Base-by-base conservation (phyloP, 495 filamentous ascomycete genomes). In the Aspergillus leporis region DNA sequence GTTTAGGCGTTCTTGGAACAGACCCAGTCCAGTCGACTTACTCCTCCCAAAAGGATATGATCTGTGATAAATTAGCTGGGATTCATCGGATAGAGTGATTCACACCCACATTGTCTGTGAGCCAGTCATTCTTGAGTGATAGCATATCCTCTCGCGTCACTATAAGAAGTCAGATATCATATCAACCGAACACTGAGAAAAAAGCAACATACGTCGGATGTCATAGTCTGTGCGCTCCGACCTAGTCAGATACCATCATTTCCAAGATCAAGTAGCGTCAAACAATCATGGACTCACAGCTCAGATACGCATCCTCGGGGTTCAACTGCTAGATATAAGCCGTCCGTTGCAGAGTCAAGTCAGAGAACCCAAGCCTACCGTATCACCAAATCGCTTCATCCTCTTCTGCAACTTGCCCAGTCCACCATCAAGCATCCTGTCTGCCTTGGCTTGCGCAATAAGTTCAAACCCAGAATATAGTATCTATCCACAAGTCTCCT, bases 21-120 rank as follows among this genome's bases (percentile, higher is more conserved):
- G 43, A 57, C 40, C 46, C 28, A 53, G 31, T 23, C 46, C 28
- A 53, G 31, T 23, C 5, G 43, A 78, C 85, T 74, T 86, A 97
- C 85, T 97, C 94, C 82, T 97, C 90, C 93, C 94, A 98, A 70
- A 98, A 98, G 52, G 92, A 89, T 50, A 98, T 98, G 50, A 80
- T 68, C 77, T 80, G 60, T 58, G 49, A 64, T 40, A 55, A 50
- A 28, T 70, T 60, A 66, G 55, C 40, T 30, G 45, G 36, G 56
- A 41, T 48, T 22, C 10, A 58, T 47, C 22, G 16, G 21, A 22
- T 13, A 51, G 22, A 14, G 30, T 19, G 54, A n/a, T 41, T n/a
- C 21, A 51, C 58, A 74, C 87, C 56, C 83, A 96, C 92, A 78
- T 96, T 97, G 71, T 98, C 94, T n/a, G 93, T 98, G 50, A 98